phyloP scores from a whole-genome alignment of 768 basidiomycete species.

The Hygrophoropsis aurantiaca region DNA sequence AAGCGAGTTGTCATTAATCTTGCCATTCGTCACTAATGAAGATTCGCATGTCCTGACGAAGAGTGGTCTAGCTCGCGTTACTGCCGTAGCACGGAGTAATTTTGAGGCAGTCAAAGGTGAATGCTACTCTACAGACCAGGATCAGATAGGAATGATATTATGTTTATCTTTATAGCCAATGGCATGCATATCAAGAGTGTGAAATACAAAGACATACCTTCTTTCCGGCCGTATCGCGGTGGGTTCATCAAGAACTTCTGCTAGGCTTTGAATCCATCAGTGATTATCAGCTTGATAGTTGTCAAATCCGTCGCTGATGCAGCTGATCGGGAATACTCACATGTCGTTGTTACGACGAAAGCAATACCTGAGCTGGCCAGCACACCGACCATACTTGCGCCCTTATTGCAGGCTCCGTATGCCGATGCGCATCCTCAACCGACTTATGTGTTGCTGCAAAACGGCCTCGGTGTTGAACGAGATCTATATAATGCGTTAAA shows the following conservation, averaged over 20 bases:
- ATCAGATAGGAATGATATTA: background rate
- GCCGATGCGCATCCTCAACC: slow-evolving; percentile 48
- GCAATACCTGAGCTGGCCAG: slow-evolving; percentile 64
- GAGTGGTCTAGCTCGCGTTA: slow-evolving; percentile 62
- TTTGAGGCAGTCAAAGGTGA: slow-evolving; percentile 54
- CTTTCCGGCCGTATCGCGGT: slow-evolving; percentile 69
- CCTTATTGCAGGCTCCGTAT: slow-evolving; percentile 52
- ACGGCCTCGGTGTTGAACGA: slow-evolving; percentile 69
- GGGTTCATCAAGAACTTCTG: slow-evolving; percentile 18
- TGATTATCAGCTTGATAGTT: slow-evolving; percentile 38
- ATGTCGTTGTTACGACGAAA: slow-evolving; percentile 71
- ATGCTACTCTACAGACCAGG: slow-evolving; percentile 4
- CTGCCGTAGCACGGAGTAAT: slow-evolving; percentile 72
- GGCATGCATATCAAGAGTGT: slow-evolving; percentile 57
- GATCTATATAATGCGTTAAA: slow-evolving; percentile 59
- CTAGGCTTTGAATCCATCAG: background rate
- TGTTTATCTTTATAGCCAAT: slow-evolving; percentile 34
- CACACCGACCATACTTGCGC: slow-evolving; percentile 55
- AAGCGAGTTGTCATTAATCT: background rate
- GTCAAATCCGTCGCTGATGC: slow-evolving; percentile 59
- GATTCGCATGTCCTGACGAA: slow-evolving; percentile 57
- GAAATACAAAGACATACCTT: slow-evolving; percentile 56
- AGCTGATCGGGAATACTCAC: slow-evolving; percentile 57
- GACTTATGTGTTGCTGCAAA: slow-evolving; percentile 64
- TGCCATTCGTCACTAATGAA: background rate